A percentile compares a stretch with the other conserved stretches of the same genome.
Evolutionary conservation across 1,139 yeast genomes (phyloP).

Genomic region (Scheffersomyces stambukii): DNA sequence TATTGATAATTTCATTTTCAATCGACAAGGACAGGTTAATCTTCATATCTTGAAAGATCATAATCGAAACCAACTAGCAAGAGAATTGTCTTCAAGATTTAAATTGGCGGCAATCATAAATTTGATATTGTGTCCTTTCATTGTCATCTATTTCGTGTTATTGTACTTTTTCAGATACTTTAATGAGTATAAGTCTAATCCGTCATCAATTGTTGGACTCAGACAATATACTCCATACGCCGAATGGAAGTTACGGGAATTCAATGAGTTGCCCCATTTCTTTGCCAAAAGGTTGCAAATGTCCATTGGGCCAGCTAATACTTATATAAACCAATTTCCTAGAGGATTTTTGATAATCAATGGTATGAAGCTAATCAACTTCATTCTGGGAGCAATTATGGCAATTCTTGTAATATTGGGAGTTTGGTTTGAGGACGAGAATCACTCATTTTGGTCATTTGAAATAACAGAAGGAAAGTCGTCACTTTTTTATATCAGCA

Average conservation of each 20-base stretch:
- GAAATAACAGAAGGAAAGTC: constrained; percentile 81
- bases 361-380: constrained; percentile 61
- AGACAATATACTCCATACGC: constrained; percentile 93
- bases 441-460: constrained; percentile 72
- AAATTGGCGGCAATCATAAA: constrained; percentile 85
- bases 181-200: constrained; percentile 87
- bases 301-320: constrained; percentile 75
- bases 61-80: constrained; percentile 62
- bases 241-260: constrained; percentile 92
- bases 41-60: constrained; percentile 67
- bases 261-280: constrained; percentile 86
- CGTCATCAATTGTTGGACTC: constrained; percentile 71
- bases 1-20: constrained; percentile 81
- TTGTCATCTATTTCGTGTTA: constrained; percentile 76
- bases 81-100: constrained; percentile 73
- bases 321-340: constrained; percentile 89
- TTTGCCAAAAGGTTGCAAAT: constrained; percentile 74
- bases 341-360: constrained; percentile 58
- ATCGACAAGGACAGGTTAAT: constrained; percentile 79
- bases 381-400: constrained; percentile 82
- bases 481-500: constrained; percentile 79
- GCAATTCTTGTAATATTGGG: constrained; percentile 84
- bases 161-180: constrained; percentile 86
- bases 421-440: constrained; percentile 78
- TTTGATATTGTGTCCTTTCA: constrained; percentile 76